These are phyloP conservation scores for Chimonanthus salicifolius DNA, from an alignment of 164 flowering plant genomes.

Conservation along the genomic window DNA sequence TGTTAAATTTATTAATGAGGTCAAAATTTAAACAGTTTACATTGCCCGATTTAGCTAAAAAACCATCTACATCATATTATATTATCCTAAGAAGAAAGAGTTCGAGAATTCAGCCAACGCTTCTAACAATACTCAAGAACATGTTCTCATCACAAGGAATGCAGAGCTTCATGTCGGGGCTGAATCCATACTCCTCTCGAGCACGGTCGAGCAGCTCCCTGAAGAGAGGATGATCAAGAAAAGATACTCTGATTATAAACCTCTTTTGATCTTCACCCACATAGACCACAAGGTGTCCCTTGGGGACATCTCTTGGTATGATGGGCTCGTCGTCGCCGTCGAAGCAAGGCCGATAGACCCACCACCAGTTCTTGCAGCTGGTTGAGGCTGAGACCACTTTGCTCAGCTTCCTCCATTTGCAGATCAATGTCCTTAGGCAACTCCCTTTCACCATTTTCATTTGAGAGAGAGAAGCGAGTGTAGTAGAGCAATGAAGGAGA, in stretches of 20 bases:
- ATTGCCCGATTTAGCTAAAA: too few relatives aligned
- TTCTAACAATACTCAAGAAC: constrained; percentile 54
- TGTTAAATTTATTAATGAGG: too few relatives aligned
- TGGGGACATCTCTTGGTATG: constrained; percentile 80
- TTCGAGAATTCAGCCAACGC: constrained; percentile 16
- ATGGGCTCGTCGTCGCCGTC: constrained; percentile 22
- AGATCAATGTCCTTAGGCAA: constrained; percentile 32
- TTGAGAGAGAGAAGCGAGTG: background rate
- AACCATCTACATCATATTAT: too few relatives aligned
- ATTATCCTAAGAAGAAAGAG: too few relatives aligned
- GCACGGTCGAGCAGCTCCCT: constrained; percentile 73
- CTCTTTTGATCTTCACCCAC: constrained; percentile 65
- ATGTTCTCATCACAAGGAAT: constrained; percentile 73
- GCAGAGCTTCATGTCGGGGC: constrained; percentile 50
- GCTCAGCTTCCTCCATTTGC: constrained; percentile 52
- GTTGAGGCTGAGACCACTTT: constrained; percentile 31
- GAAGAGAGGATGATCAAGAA: constrained; percentile 72
- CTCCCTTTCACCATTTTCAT: constrained; percentile 30
- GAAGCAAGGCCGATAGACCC: constrained; percentile 39
- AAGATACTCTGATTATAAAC: constrained; percentile 57
- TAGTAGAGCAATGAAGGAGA: background rate
- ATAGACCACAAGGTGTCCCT: constrained; percentile 83
- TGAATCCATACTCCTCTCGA: constrained; percentile 62
- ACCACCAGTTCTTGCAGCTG: constrained; percentile 24
- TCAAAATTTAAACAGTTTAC: too few relatives aligned